phyloP scores from a whole-genome alignment of 1,284 basidiomycete species.

The Fomitopsis pinicola region DNA sequence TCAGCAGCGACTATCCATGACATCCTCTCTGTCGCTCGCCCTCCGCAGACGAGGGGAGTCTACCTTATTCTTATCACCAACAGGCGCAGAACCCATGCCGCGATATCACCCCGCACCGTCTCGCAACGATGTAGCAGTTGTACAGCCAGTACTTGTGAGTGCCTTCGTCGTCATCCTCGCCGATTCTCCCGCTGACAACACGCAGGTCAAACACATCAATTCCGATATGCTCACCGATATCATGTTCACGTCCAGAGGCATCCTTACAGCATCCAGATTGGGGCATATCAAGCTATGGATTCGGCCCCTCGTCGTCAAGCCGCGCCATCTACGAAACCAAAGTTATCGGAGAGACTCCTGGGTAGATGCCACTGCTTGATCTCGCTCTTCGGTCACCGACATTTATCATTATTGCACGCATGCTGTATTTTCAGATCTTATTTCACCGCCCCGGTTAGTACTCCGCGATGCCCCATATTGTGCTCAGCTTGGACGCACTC shows the following conservation, averaged over 20 bases:
- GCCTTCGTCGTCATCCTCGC: slow-evolving; percentile 4
- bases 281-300: slow-evolving; percentile 83
- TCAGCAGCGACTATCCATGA: slow-evolving; percentile 68
- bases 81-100: slow-evolving; percentile 37
- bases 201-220: slow-evolving; percentile 75
- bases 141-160: slow-evolving; percentile 86
- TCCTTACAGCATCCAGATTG: slow-evolving; percentile 72
- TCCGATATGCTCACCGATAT: slow-evolving; percentile 70
- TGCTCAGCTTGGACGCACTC: background rate
- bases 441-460: background rate
- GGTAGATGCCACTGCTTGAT: slow-evolving; percentile 3
- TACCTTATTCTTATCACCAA: slow-evolving; percentile 46
- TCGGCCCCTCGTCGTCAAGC: slow-evolving; percentile 54
- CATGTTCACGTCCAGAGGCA: slow-evolving; percentile 65
- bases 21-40: slow-evolving; percentile 68
- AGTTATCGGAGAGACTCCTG: slow-evolving; percentile 5
- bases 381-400: background rate
- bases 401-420: background rate
- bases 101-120: slow-evolving; percentile 85
- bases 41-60: slow-evolving; percentile 51
- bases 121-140: slow-evolving; percentile 82
- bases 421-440: background rate
- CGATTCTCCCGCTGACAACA: background rate
- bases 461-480: background rate
- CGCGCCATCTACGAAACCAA: slow-evolving; percentile 19